Evolutionary conservation across 148 eudicot species (phyloP).

Genomic region (Rheum nobile): DNA sequence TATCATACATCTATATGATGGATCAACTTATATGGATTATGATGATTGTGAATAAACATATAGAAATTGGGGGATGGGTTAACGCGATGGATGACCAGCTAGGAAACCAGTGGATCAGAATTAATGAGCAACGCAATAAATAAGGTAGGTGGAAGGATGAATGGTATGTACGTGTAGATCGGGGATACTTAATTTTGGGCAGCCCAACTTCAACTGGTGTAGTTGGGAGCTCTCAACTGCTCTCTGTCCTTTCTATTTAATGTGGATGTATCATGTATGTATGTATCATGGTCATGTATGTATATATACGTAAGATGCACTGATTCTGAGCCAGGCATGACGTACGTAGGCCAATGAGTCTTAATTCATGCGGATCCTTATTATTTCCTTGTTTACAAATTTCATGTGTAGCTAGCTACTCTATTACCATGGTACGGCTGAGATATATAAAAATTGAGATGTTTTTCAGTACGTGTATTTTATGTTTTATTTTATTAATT

Average conservation of each 20-base stretch:
- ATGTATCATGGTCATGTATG: too few species aligned
- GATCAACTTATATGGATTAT: neutral
- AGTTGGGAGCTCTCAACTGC: constrained; percentile 25
- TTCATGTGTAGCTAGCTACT: too few species aligned
- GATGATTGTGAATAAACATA: neutral
- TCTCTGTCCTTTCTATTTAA: neutral
- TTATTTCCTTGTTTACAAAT: too few species aligned
- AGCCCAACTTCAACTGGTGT: constrained; percentile 15
- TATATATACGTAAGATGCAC: too few species aligned
- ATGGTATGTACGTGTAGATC: constrained; percentile 9
- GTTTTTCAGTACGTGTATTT: too few species aligned
- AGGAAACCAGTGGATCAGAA: neutral
- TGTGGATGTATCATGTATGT: neutral
- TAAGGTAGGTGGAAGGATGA: constrained; percentile 8
- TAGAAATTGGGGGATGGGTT: neutral
- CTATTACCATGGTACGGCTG: too few species aligned
- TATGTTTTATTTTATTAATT: too few species aligned
- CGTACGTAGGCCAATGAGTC: too few species aligned
- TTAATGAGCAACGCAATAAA: neutral
- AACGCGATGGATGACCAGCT: neutral
- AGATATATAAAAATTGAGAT: too few species aligned
- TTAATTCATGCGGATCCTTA: too few species aligned
- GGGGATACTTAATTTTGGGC: constrained; percentile 24
- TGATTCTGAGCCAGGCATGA: too few species aligned
- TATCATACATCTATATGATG: too few species aligned